A percentile compares a stretch with the other conserved stretches of the same genome.
phyloP scores from a whole-genome alignment of 805 yeast species.

The Monosporozyma yasuniensis region DNA sequence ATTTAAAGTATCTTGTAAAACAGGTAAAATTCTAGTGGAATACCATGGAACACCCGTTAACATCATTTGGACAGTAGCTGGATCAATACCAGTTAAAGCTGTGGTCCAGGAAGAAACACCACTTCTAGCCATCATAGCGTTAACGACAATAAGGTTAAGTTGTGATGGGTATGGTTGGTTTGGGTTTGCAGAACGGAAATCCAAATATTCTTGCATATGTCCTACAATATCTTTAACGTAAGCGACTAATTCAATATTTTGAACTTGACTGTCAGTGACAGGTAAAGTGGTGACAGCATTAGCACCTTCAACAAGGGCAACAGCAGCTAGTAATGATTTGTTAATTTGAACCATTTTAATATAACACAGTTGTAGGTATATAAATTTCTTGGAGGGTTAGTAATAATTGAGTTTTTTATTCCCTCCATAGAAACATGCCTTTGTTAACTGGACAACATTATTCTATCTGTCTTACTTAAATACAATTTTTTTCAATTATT shows the following conservation, averaged over 20 bases:
- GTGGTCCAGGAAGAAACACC: constrained; percentile 29
- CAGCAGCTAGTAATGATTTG: constrained; percentile 1
- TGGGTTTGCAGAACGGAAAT: constrained; percentile 8
- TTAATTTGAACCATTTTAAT: constrained; percentile 1
- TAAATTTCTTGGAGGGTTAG: too few relatives aligned
- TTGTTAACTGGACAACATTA: too few relatives aligned
- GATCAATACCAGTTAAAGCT: constrained; percentile 18
- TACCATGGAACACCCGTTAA: constrained; percentile 4
- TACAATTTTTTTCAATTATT: too few relatives aligned
- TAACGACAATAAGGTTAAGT: not conserved
- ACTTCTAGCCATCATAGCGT: constrained; percentile 5
- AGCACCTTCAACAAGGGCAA: constrained; percentile 3
- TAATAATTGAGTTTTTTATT: too few relatives aligned
- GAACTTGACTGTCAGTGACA: constrained; percentile 1
- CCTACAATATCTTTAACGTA: constrained; percentile 8
- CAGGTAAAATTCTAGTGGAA: constrained; percentile 1
- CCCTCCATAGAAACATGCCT: too few relatives aligned
- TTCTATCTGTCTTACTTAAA: too few relatives aligned
- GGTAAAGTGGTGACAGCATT: constrained; percentile 6
- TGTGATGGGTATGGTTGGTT: constrained; percentile 6
- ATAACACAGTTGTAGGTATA: too few relatives aligned
- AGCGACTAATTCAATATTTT: constrained; percentile 6
- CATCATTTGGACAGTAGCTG: constrained; percentile 8
- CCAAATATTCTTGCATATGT: constrained; percentile 4
- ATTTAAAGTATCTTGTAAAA: not conserved